A percentile compares a stretch with the other conserved stretches of the same genome.
These are phyloP conservation scores for Clitopilus hobsonii DNA, from an alignment of 768 basidiomycete genomes.

Conservation along the genomic window DNA sequence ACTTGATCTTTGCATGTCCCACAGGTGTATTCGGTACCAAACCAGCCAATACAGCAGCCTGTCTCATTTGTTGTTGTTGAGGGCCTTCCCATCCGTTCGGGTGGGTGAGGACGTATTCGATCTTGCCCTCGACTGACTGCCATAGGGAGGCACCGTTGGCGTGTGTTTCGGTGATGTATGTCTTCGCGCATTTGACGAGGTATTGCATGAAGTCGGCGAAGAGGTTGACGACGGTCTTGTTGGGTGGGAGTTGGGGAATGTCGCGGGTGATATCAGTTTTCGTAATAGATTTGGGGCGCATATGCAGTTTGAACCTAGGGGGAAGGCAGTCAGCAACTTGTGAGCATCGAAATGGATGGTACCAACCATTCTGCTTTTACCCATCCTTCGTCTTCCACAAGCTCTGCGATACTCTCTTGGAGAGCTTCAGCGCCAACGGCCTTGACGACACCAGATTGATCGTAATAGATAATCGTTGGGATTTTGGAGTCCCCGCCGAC, in stretches of 20 bases:
- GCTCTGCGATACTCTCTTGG: slow-evolving; percentile 32
- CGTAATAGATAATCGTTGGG: slow-evolving; percentile 45
- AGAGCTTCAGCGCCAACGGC: slow-evolving; percentile 47
- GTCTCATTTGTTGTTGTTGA: slow-evolving; percentile 45
- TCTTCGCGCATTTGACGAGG: slow-evolving; percentile 31
- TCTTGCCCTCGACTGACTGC: slow-evolving; percentile 31
- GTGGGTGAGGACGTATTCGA: slow-evolving; percentile 47
- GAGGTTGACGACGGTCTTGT: slow-evolving; percentile 36
- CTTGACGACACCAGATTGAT: slow-evolving; percentile 28
- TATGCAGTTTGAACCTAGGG: slow-evolving; percentile 28
- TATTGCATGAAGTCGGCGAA: slow-evolving; percentile 45
- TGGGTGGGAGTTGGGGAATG: slow-evolving; percentile 34
- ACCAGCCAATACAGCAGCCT: slow-evolving; percentile 40
- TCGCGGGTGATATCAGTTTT: slow-evolving; percentile 16
- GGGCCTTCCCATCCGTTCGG: slow-evolving; percentile 55
- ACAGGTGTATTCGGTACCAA: slow-evolving; percentile 30
- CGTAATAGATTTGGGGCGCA: slow-evolving; percentile 17
- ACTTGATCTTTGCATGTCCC: slow-evolving; percentile 35
- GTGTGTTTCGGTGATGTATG: slow-evolving; percentile 38
- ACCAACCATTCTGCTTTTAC: slow-evolving; percentile 44
- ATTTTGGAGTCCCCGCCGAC: slow-evolving; percentile 46
- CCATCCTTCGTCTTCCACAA: slow-evolving; percentile 43
- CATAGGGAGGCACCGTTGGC: slow-evolving; percentile 31
- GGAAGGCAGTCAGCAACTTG: background rate
- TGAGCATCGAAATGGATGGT: slow-evolving; percentile 11